A percentile compares a stretch with the other conserved stretches of the same genome.
These are phyloP conservation scores for Colletotrichum godetiae DNA, from an alignment of 2,329 filamentous ascomycete species.

Conservation along the genomic window DNA sequence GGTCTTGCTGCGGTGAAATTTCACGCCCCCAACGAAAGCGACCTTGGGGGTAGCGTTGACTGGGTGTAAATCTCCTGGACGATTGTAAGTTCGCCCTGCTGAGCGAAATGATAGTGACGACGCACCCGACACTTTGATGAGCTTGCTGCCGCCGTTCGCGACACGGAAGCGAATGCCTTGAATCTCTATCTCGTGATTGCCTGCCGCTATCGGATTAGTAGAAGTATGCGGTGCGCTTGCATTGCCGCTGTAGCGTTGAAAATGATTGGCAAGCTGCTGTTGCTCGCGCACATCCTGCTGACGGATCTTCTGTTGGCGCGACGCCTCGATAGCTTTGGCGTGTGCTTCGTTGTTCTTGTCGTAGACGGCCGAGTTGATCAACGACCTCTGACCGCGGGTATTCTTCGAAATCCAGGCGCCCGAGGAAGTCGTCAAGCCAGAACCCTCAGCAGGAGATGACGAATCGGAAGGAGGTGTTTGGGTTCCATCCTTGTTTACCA, in stretches of 20 bases:
- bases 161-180: constrained; percentile 81
- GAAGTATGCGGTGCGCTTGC: constrained; percentile 37
- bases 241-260: constrained; percentile 47
- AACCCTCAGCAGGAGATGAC: constrained; percentile 37
- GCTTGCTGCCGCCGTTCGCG: constrained; percentile 82
- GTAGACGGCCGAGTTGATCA: constrained; percentile 85
- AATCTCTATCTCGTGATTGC: constrained; percentile 72
- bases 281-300: constrained; percentile 69
- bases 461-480: constrained; percentile 40
- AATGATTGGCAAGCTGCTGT: constrained; percentile 62
- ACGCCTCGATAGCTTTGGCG: constrained; percentile 78
- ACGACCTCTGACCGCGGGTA: constrained; percentile 80
- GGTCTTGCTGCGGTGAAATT: constrained; percentile 86
- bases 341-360: constrained; percentile 78
- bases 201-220: constrained; percentile 46
- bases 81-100: constrained; percentile 30
- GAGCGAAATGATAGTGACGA: constrained; percentile 39
- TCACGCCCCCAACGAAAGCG: constrained; percentile 78
- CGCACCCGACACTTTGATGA: constrained; percentile 79
- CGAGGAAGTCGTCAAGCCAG: constrained; percentile 49
- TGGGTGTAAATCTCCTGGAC: constrained; percentile 67
- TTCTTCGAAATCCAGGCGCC: constrained; percentile 74
- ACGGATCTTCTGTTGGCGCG: constrained; percentile 66
- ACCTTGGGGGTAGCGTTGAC: constrained; percentile 79
- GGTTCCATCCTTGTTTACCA: constrained; percentile 64